Evolutionary conservation across 164 flowering plant species (phyloP).

Genomic region (Akebia trifoliata): DNA sequence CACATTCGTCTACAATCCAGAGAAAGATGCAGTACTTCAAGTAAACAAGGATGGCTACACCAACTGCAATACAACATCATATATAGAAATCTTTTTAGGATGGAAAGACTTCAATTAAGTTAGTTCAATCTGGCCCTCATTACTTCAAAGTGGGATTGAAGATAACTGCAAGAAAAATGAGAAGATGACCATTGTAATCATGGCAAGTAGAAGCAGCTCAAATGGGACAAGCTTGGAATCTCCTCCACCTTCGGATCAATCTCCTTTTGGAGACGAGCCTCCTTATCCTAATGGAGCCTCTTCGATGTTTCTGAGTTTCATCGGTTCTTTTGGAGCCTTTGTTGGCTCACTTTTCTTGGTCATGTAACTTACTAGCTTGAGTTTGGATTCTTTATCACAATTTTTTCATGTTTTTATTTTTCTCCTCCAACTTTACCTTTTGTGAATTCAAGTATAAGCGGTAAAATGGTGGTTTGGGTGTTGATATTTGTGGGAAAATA

Average conservation of each 20-base stretch:
- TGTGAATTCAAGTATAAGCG: too few relatives aligned
- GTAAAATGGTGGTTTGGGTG: slow-evolving; percentile 12
- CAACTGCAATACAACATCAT: slow-evolving; percentile 53
- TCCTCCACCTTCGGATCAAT: slow-evolving; percentile 15
- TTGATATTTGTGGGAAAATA: slow-evolving; percentile 11
- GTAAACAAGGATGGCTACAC: slow-evolving; percentile 50
- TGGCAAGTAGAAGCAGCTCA: slow-evolving; percentile 58
- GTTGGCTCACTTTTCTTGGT: slow-evolving; percentile 37
- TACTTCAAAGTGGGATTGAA: slow-evolving; percentile 73
- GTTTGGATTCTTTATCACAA: too few relatives aligned
- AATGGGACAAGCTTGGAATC: slow-evolving; percentile 10
- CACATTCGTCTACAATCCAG: slow-evolving; percentile 45
- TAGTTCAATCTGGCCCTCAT: slow-evolving; percentile 62
- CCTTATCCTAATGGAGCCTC: slow-evolving; percentile 40
- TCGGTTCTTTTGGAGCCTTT: slow-evolving; percentile 38
- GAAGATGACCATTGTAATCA: slow-evolving; percentile 56
- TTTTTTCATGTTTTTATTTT: neutral
- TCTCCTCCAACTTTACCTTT: neutral
- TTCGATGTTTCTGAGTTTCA: slow-evolving; percentile 16
- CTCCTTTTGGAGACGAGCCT: slow-evolving; percentile 19
- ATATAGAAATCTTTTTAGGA: slow-evolving; percentile 39
- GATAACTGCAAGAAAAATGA: slow-evolving; percentile 73
- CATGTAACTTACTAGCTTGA: slow-evolving; percentile 17
- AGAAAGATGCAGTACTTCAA: slow-evolving; percentile 62
- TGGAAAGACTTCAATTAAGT: slow-evolving; percentile 56